A percentile compares a stretch with the other conserved stretches of the same genome.
phyloP scores from a whole-genome alignment of 1,284 basidiomycete species.

The Volvariella volvacea region DNA sequence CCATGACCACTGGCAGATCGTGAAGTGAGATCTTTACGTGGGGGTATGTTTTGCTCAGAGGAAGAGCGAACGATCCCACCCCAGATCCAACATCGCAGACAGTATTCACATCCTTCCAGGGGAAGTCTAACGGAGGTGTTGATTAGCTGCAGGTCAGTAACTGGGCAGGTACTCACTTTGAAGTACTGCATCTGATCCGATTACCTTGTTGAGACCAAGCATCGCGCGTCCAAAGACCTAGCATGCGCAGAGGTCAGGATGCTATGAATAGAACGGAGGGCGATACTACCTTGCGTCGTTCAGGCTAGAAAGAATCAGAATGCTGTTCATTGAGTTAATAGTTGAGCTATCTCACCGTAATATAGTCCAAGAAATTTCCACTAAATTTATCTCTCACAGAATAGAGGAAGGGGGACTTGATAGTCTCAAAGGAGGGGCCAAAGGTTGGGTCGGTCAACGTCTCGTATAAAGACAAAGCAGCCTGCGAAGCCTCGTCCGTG shows the following conservation, averaged over 20 bases:
- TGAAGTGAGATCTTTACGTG: neutral
- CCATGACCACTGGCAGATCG: neutral
- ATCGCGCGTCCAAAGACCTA: neutral
- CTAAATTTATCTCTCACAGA: neutral
- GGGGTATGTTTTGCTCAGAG: neutral
- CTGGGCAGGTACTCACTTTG: neutral
- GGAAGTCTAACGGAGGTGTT: neutral
- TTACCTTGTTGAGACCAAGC: neutral
- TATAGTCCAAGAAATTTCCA: too few species aligned
- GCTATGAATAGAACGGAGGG: too few species aligned
- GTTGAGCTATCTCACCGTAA: too few species aligned
- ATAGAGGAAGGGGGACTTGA: neutral
- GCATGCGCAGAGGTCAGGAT: neutral
- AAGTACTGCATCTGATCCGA: neutral
- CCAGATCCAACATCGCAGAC: neutral
- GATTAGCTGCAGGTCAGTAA: too few species aligned
- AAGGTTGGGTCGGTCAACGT: neutral
- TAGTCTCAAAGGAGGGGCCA: neutral
- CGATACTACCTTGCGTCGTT: too few species aligned
- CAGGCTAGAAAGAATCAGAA: too few species aligned
- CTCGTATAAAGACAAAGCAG: neutral
- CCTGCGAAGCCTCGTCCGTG: neutral
- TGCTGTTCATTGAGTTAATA: too few species aligned
- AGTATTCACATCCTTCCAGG: neutral
- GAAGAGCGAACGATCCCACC: neutral